These are phyloP conservation scores for Boletus sp. DNA, from an alignment of 768 basidiomycete species.

Conservation along the genomic window DNA sequence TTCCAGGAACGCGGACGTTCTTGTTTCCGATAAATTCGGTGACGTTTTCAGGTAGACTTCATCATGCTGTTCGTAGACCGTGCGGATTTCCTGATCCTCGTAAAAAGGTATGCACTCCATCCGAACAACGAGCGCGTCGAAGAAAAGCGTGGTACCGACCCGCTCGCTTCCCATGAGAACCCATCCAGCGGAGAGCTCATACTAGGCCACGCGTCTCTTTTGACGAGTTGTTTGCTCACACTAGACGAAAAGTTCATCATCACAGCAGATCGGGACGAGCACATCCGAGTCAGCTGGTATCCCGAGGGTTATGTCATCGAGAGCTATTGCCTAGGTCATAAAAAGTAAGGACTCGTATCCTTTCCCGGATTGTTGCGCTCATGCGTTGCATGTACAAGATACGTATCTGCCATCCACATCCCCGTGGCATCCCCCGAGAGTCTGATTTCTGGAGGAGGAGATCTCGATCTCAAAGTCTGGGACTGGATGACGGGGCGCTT, in stretches of 20 bases:
- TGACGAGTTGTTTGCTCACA: conserved; percentile 72
- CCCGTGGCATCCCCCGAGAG: conserved; percentile 42
- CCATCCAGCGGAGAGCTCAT: conserved; percentile 67
- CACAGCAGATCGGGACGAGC: conserved; percentile 93
- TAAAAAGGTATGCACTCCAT: conserved; percentile 60
- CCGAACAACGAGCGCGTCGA: conserved; percentile 11
- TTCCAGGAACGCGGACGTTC: conserved; percentile 59
- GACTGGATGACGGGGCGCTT: conserved; percentile 68
- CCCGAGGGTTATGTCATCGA: conserved; percentile 87
- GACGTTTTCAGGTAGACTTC: conserved; percentile 76
- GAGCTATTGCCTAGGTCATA: conserved; percentile 82
- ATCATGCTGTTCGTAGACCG: not conserved
- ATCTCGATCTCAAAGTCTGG: conserved; percentile 74
- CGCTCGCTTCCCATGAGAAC: conserved; percentile 61
- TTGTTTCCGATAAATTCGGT: conserved; percentile 93
- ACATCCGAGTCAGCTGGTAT: conserved; percentile 88
- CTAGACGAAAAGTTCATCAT: conserved; percentile 72
- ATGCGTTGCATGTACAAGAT: conserved; percentile 44
- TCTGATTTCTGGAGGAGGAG: conserved; percentile 89
- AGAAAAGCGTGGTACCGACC: conserved; percentile 33
- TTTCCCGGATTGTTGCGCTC: not conserved
- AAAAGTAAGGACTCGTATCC: conserved; percentile 50
- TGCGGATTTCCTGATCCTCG: not conserved
- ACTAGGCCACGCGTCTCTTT: conserved; percentile 85
- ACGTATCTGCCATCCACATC: conserved; percentile 80